Percentiles rank a stretch among this genome's conserved stretches.
phyloP scores from a whole-genome alignment of 1,139 yeast species.

The Nakaseomyces delphensis region DNA sequence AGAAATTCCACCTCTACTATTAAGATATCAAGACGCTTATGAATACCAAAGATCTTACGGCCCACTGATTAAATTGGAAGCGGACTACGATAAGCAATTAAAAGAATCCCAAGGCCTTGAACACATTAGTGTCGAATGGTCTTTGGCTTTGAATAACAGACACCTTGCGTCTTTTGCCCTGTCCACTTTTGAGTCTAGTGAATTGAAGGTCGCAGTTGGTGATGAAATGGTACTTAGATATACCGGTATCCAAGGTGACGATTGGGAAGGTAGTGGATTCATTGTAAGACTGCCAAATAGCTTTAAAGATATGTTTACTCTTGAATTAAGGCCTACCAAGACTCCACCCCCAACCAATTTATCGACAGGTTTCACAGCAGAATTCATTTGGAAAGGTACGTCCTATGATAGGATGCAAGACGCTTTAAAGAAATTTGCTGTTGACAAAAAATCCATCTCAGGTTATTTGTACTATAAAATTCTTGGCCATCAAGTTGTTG shows the following conservation, averaged over 20 bases:
- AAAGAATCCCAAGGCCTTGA: conserved; percentile 76
- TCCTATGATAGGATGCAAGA: conserved; percentile 78
- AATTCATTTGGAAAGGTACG: conserved; percentile 84
- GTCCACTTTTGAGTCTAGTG: conserved; percentile 58
- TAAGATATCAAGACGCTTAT: conserved; percentile 75
- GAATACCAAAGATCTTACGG: conserved; percentile 83
- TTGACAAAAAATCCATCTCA: conserved; percentile 61
- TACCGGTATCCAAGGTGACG: conserved; percentile 40
- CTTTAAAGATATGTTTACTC: conserved; percentile 58
- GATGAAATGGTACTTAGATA: conserved; percentile 68
- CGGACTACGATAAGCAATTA: conserved; percentile 64
- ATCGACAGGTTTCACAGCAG: conserved; percentile 68
- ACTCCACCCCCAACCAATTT: conserved; percentile 41
- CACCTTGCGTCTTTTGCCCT: conserved; percentile 64
- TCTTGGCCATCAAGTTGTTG: conserved; percentile 71
- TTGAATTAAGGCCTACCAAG: conserved; percentile 48
- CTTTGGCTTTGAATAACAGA: conserved; percentile 53
- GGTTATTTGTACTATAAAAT: conserved; percentile 72
- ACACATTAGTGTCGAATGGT: conserved; percentile 70
- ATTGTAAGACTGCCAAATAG: conserved; percentile 67
- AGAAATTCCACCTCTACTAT: conserved; percentile 58
- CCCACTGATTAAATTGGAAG: conserved; percentile 74
- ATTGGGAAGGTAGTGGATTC: conserved; percentile 68
- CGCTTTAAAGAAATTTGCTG: conserved; percentile 67
- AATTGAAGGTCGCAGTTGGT: conserved; percentile 73